Conservation (phyloP, 139 green algal genomes). For the Coelastrella sp. region DNA sequence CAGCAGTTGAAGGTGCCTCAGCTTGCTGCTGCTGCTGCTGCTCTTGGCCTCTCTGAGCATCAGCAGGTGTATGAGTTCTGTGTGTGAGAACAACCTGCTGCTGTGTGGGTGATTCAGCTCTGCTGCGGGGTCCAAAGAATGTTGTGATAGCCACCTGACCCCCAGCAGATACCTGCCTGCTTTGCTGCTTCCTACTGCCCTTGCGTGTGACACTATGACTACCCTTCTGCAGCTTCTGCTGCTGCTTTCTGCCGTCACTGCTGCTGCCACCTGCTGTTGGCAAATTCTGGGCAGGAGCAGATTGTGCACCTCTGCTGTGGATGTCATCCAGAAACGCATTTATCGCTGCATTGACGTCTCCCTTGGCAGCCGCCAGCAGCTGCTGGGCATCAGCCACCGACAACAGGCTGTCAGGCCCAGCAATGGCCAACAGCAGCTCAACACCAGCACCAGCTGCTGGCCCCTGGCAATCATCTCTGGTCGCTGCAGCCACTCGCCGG, state of each 20-base stretch:
- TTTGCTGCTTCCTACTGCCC: conserved; percentile 34
- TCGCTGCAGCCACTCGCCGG: background rate
- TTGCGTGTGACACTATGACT: background rate
- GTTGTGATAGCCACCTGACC: conserved; percentile 50
- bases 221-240: conserved; percentile 2
- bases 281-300: background rate
- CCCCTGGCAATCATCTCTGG: background rate
- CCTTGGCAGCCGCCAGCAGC: conserved; percentile 24
- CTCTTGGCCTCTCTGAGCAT: background rate
- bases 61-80: background rate
- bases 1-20: no score
- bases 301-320: background rate
- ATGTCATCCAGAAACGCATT: conserved; percentile 15
- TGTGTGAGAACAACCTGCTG: background rate
- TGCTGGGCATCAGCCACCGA: background rate
- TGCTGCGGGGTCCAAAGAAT: conserved; percentile 30
- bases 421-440: conserved; percentile 28
- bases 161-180: conserved; percentile 14
- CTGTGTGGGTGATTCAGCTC: background rate
- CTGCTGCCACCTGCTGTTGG: background rate
- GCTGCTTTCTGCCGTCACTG: conserved; percentile 2
- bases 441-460: conserved; percentile 22
- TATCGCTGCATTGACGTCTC: conserved; percentile 24
- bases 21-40: conserved; percentile 4
- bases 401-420: background rate